Percentiles rank a stretch among this genome's conserved stretches.
Evolutionary conservation across 139 green algal genomes (phyloP).

Genomic region (Auxenochlorella protothecoides): DNA sequence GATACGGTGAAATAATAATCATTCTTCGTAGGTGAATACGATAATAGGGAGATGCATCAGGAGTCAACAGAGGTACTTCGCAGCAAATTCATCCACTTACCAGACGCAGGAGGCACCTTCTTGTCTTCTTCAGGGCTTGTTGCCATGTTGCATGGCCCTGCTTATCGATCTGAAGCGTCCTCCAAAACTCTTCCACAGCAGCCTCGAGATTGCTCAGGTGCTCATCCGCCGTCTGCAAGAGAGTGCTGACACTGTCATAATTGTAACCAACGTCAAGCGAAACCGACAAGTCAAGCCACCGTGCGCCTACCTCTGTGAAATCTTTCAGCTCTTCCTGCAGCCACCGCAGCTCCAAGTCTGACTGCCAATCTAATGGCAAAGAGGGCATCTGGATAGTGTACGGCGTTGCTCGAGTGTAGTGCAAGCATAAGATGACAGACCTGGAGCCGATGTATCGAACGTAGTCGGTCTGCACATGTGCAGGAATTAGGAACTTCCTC

Average conservation of each 20-base stretch:
- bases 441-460: slow-evolving; percentile 74
- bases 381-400: slow-evolving; percentile 43
- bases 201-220: background rate
- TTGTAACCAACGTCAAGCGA: background rate
- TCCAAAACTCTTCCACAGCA: too few species aligned
- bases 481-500: background rate
- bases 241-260: background rate
- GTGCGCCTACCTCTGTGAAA: slow-evolving; percentile 26
- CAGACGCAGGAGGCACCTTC: too few species aligned
- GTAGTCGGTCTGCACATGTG: slow-evolving; percentile 43
- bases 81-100: too few species aligned
- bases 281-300: too few species aligned
- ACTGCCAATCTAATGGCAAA: slow-evolving; percentile 24
- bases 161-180: too few species aligned
- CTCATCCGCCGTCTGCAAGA: background rate
- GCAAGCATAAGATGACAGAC: slow-evolving; percentile 58
- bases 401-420: slow-evolving; percentile 42
- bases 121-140: too few species aligned
- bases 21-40: too few species aligned
- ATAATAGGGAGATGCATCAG: too few species aligned
- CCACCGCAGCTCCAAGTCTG: slow-evolving; percentile 47
- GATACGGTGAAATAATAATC: too few species aligned
- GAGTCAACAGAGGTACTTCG: too few species aligned
- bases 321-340: slow-evolving; percentile 36
- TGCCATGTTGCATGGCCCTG: too few species aligned